phyloP scores from a whole-genome alignment of 768 basidiomycete genomes.

The Boletus tomentosulus region DNA sequence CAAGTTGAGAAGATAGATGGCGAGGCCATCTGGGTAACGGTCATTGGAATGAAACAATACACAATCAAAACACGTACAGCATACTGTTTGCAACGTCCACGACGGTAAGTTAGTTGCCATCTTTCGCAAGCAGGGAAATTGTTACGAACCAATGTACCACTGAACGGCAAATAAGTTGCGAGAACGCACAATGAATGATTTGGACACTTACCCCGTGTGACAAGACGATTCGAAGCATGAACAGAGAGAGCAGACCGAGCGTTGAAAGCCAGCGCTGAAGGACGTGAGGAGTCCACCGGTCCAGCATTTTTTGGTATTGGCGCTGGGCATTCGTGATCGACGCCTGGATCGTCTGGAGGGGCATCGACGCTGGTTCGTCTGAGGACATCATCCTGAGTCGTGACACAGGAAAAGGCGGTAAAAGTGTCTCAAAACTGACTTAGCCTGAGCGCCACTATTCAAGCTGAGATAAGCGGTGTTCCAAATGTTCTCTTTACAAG shows the following conservation, averaged over 20 bases:
- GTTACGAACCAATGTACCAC: slow-evolving; percentile 88
- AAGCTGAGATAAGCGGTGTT: slow-evolving; percentile 10
- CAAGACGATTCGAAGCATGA: slow-evolving; percentile 81
- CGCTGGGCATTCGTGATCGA: slow-evolving; percentile 49
- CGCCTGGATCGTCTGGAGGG: slow-evolving; percentile 27
- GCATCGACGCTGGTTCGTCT: slow-evolving; percentile 27
- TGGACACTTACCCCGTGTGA: slow-evolving; percentile 73
- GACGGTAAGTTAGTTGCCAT: neutral
- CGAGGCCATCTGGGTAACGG: slow-evolving; percentile 65
- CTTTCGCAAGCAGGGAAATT: neutral
- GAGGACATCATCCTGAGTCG: slow-evolving; percentile 32
- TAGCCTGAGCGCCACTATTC: neutral
- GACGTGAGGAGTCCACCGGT: slow-evolving; percentile 87
- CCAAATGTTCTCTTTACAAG: neutral
- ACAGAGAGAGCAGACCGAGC: slow-evolving; percentile 63
- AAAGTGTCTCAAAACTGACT: too few relatives aligned
- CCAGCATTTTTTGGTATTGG: slow-evolving; percentile 84
- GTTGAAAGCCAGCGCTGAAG: slow-evolving; percentile 88
- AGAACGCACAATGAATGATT: neutral
- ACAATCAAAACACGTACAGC: slow-evolving; percentile 50
- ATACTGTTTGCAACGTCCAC: slow-evolving; percentile 39
- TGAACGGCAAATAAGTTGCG: slow-evolving; percentile 27
- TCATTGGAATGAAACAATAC: slow-evolving; percentile 1
- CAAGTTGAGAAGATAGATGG: slow-evolving; percentile 94
- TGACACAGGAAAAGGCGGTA: neutral